A percentile compares a stretch with the other conserved stretches of the same genome.
These are phyloP conservation scores for Myxozyma neglecta DNA, from an alignment of 805 yeast species.

Conservation along the genomic window DNA sequence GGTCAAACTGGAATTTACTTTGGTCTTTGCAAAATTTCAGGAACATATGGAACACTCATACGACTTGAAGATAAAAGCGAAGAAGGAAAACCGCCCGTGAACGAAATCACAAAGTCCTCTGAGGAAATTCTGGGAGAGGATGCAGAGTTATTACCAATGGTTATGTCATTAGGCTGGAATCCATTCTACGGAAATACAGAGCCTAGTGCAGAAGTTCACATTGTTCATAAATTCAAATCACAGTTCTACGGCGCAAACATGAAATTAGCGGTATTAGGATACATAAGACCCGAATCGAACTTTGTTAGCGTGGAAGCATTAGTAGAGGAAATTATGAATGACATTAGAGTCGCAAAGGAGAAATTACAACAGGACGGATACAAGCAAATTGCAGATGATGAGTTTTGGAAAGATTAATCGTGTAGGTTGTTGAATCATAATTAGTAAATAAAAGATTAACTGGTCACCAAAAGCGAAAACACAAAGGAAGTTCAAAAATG, in stretches of 20 bases:
- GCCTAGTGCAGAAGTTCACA: conserved; percentile 82
- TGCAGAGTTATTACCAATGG: conserved; percentile 66
- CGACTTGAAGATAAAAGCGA: conserved; percentile 29
- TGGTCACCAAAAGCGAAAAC: background rate
- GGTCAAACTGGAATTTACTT: conserved; percentile 80
- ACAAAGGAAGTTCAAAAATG: background rate
- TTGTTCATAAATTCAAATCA: conserved; percentile 64
- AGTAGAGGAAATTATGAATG: conserved; percentile 78
- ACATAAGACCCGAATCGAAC: conserved; percentile 84
- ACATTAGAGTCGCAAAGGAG: conserved; percentile 65
- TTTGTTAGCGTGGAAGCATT: conserved; percentile 80
- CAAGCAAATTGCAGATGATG: conserved; percentile 9
- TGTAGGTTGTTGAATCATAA: background rate
- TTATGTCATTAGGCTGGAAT: conserved; percentile 94
- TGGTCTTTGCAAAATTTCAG: conserved; percentile 61
- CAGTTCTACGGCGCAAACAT: conserved; percentile 83
- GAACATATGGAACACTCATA: conserved; percentile 24
- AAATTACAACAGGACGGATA: conserved; percentile 12
- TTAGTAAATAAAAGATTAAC: background rate
- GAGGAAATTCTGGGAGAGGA: conserved; percentile 44
- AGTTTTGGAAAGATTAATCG: conserved; percentile 10
- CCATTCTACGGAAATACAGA: conserved; percentile 80
- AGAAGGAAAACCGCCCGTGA: conserved; percentile 36
- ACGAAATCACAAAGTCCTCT: conserved; percentile 63
- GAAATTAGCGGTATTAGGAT: conserved; percentile 74